Conservation (phyloP, 2,329 filamentous ascomycete species). For the Didymella lethalis region DNA sequence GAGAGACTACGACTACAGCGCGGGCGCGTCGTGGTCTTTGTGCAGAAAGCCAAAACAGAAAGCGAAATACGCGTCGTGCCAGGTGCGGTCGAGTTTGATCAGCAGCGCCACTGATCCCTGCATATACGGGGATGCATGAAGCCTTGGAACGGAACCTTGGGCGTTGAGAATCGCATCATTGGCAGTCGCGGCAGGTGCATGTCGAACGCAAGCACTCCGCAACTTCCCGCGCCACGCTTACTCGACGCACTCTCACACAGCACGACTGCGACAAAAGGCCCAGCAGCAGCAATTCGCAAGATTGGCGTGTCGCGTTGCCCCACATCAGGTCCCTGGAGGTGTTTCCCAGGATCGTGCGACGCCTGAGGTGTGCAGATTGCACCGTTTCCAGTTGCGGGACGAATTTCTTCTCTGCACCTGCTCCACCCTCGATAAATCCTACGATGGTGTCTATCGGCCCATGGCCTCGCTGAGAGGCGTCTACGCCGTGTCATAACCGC, state of each 20-base stretch:
- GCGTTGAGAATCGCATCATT: conserved; percentile 18
- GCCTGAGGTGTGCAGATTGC: conserved; percentile 18
- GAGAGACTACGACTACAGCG: background rate
- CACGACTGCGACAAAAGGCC: conserved; percentile 3
- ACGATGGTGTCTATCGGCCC: conserved; percentile 38
- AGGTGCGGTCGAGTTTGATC: background rate
- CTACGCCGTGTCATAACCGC: conserved; percentile 9
- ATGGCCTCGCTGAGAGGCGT: conserved; percentile 49
- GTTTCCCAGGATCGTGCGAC: conserved; percentile 22
- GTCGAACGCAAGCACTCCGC: conserved; percentile 10
- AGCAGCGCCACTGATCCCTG: conserved; percentile 13
- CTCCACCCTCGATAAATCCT: conserved; percentile 7
- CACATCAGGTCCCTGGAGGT: conserved; percentile 11
- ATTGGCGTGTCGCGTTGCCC: conserved; percentile 12
- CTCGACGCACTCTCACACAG: conserved; percentile 2
- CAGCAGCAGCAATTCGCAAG: conserved; percentile 2
- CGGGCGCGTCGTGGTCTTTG: background rate
- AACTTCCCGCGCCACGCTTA: conserved; percentile 2
- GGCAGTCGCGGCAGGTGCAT: conserved; percentile 10
- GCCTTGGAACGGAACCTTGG: conserved; percentile 15
- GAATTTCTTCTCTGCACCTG: conserved; percentile 9
- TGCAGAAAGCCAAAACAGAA: background rate
- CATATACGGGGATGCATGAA: conserved; percentile 14
- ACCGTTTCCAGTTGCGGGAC: conserved; percentile 12
- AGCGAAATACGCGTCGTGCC: background rate